These are phyloP conservation scores for Torulaspora maleeae DNA, from an alignment of 805 yeast genomes.

Conservation along the genomic window DNA sequence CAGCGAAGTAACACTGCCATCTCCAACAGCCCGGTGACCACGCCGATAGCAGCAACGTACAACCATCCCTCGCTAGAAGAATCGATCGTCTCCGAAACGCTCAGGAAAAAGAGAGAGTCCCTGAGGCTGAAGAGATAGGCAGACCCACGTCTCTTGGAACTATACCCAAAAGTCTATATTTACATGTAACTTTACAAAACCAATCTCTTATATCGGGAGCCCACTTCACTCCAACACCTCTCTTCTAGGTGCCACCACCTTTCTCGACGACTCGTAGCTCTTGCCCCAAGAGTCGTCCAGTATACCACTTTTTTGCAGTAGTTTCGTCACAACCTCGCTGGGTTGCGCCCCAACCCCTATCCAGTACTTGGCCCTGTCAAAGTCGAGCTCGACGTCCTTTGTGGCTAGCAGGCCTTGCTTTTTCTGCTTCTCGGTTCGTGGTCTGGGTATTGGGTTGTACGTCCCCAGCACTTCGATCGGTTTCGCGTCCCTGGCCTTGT, in stretches of 20 bases:
- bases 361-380: conserved; percentile 91
- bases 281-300: conserved; percentile 30
- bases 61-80: conserved; percentile 5
- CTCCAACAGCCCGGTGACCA: conserved; percentile 2
- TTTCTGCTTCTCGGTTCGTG: conserved; percentile 50
- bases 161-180: conserved; percentile 1
- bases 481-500: conserved; percentile 74
- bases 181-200: conserved; percentile 7
- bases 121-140: conserved; percentile 12
- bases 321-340: conserved; percentile 68
- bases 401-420: conserved; percentile 54
- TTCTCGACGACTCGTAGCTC: conserved; percentile 14
- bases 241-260: conserved; percentile 22
- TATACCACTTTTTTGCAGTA: conserved; percentile 75
- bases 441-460: conserved; percentile 76
- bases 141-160: too few species aligned
- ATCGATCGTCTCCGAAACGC: conserved; percentile 5
- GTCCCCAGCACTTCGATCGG: conserved; percentile 97
- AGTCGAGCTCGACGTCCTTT: conserved; percentile 80
- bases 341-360: conserved; percentile 96
- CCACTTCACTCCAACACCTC: conserved; percentile 22
- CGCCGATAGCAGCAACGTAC: conserved; percentile 1
- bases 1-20: conserved; percentile 11
- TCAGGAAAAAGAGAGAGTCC: conserved; percentile 15
- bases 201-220: conserved; percentile 2